Base-by-base conservation (phyloP, 1,284 basidiomycete genomes). In the Austroboletus niveus region DNA sequence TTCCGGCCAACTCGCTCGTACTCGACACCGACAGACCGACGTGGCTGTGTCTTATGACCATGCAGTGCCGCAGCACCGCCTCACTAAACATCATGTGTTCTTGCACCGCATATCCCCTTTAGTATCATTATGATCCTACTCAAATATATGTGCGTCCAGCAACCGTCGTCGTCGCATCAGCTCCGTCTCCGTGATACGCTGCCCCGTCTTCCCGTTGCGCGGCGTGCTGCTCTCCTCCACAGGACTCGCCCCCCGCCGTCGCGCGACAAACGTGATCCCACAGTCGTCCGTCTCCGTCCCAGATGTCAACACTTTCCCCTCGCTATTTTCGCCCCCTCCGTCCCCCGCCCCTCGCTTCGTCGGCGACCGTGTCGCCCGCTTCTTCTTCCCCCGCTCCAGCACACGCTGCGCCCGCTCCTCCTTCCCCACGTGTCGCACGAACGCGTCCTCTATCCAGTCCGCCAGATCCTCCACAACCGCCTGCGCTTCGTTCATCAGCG, bases 371-470 rank as follows among this genome's bases (percentile, higher is more conserved):
- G 61, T 38, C 0, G 54, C 41, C 29, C 58, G 53, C 52, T 54
- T 57, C 53, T 59, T 65, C 39, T 49, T 41, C 34, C 45, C 53
- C 27, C 45, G 49, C 11, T 62, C 60, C 4, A 63, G 15, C 6
- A 45, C 50, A 17, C 49, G 56, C 30, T 29, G 56, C 8, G 48
- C 35, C 41, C 57, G 47, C 46, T 64, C 55, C 32, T 59, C 60
- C 55, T 62, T 62, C 43, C 58, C 51, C 12, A 50, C 53, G 27
- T 66, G 49, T 47, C 73, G 65, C 48, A 75, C 78, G 66, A 98
- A 98, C 27, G 85, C 81, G 55, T 86, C 83, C 62, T 84, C 81
- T 55, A 97, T 95, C 94, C 94, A 98, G 57, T 90, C 89, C n/a
- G 88, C 94, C 60, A 97, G 79, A 61, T 95, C 92, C 56, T 87